Evolutionary conservation across 2,329 filamentous ascomycete species (phyloP), one percentile per base, ranked within the genome.

Genomic region (Dothistroma pini): DNA sequence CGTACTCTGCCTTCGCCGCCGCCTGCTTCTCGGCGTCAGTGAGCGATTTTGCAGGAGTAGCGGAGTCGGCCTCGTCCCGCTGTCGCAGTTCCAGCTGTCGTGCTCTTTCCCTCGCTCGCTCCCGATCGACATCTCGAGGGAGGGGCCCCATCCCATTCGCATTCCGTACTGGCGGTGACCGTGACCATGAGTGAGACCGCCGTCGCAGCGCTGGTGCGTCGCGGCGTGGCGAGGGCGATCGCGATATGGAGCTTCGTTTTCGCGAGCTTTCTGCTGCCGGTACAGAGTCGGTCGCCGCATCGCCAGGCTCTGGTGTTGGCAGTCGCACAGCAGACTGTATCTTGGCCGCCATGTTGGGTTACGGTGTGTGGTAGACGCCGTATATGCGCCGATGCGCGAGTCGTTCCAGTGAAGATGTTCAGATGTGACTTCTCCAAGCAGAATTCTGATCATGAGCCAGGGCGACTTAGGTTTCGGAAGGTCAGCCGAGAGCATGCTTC

Each of bases 1-100:
- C 88, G 78, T 96, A 96, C 80, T 97, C 93, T 66, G 92, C 90
- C 79, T 96, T 96, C 49, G 91, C 90, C 47, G 87, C 87, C 25
- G 88, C 90, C 77, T 93, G 91, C 77, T 96, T 96, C 76, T 93
- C 88, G 75, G 91, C 91, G 70, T 90, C 91, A 2, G 82, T 84
- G 52, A 84, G 75, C n/a, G 81, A 80, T 69, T 84, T 84, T 41
- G 78, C 76, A 38, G 76, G 72, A 25, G 76, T 72, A 25, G 76
- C 72, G 25, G 31, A n/a, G 41, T 19, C 31, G 38, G 78, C 77
- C 57, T 80, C 76, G 59, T 78, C 75, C 61, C 83, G 68, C 63
- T 74, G 73, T 29, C 75, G 71, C 60, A 74, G 69, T 58, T 78
- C 81, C 66, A 80, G 77, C 64, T 83, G 78, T 56, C 82, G 78